Evolutionary conservation across 1,284 basidiomycete species (phyloP), one percentile per base, ranked within the genome.

Genomic region (Moesziomyces globuligerus): DNA sequence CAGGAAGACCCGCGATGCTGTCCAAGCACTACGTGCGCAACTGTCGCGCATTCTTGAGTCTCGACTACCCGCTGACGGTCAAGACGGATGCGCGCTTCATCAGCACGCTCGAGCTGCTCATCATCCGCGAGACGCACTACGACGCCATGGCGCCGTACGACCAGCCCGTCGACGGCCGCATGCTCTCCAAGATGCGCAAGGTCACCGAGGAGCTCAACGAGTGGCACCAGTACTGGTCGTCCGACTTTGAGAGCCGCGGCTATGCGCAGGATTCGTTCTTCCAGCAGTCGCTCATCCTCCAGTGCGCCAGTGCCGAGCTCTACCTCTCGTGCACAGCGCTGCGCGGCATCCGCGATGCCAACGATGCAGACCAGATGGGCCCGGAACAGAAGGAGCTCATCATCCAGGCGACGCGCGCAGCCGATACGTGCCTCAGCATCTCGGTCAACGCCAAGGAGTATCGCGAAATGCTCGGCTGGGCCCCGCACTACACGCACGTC

Each of bases 251-350:
- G 76, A 72, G 86, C 29, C 88, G 90, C 79, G 87, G 88, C 3
- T 90, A 92, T 87, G 90, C 91, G 58, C 91, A 92, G 72, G 90
- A 93, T 38, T 88, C 90, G 6, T 85, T 95, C 13, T 86, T 93
- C 39, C 89, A 92, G 49, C 93, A 92, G 82, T 89, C 94, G 41
- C 87, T 95, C 29, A 89, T 89, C 2, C 90, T 91, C 8, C 93
- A 96, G 78, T 85, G 94, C 58, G 89, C 93, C 76, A 93, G 94
- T 79, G 91, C 93, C 25, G 93, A 95, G 81, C 85, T 96, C 6
- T 96, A 93, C 92, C 88, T 94, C 29, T 90, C 93, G 26, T 95
- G 93, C 78, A 90, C 94, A 6, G 93, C 92, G 9, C 85, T 96
- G 34, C 88, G 93, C 54, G 93, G 93, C 9, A 72, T 72, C 34